These are phyloP conservation scores for Camillea tinctor DNA, from an alignment of 2,329 filamentous ascomycete species.

Conservation along the genomic window DNA sequence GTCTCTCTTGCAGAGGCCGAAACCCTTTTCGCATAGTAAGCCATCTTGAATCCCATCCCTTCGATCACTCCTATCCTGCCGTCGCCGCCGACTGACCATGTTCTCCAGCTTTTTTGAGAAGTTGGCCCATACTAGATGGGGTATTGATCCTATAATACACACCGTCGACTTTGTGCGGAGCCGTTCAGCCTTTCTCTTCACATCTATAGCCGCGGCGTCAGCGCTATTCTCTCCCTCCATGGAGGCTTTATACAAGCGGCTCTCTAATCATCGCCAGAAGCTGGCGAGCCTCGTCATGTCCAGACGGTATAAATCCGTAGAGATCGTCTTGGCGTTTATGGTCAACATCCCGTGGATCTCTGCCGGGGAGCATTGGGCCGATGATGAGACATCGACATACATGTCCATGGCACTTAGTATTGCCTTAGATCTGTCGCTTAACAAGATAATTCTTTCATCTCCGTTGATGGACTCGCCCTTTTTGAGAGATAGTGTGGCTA, in stretches of 20 bases:
- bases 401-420: conserved; percentile 69
- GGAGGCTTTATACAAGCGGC: conserved; percentile 61
- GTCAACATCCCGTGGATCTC: conserved; percentile 76
- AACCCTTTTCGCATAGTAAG: conserved; percentile 63
- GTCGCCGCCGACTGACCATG: conserved; percentile 3
- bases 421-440: conserved; percentile 66
- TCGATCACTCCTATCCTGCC: background rate
- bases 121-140: conserved; percentile 72
- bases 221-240: conserved; percentile 65
- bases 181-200: conserved; percentile 69
- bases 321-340: conserved; percentile 74
- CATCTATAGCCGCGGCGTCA: conserved; percentile 67
- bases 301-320: conserved; percentile 64
- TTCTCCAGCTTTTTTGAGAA: conserved; percentile 63
- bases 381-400: conserved; percentile 72
- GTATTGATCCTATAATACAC: conserved; percentile 66
- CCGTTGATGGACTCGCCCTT: conserved; percentile 46
- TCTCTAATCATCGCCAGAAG: conserved; percentile 62
- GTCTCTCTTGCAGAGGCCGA: conserved; percentile 64
- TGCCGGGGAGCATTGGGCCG: conserved; percentile 64
- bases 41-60: too few relatives aligned
- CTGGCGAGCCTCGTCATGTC: conserved; percentile 62
- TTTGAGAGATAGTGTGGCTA: conserved; percentile 49
- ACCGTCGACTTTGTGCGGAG: conserved; percentile 63
- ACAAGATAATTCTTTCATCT: conserved; percentile 62